Base-by-base conservation (phyloP, 139 green algal species). In the Marvania coccoides region DNA sequence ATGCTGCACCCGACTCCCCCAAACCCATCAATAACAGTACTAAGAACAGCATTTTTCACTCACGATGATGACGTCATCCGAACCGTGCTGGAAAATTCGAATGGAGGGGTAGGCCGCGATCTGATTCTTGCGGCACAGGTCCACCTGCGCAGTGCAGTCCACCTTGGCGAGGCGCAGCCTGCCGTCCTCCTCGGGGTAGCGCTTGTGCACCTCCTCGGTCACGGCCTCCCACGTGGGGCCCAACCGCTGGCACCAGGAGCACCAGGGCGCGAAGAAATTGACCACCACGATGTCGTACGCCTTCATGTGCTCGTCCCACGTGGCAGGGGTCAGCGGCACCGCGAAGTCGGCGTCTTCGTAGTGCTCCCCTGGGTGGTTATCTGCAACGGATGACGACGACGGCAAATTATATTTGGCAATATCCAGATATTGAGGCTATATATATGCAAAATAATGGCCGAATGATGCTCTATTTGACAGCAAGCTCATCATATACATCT, bases 261-360 rank as follows among this genome's bases (percentile, higher is more conserved):
- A 98, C 93, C 93, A 97, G 6, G 92, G 92, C 23, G 92, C 92
- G 56, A 85, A 96, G 75, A 96, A 98, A 79, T 98, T 97, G 26
- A 94, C 74, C 47, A 97, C 67, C 30, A 95, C 84, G 8, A 90
- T 81, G 15, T 85, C 81, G 63, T 90, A 89, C 9, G 67, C 61
- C 2, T 61, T 59, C n/a, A 88, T 46, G 6, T 69, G 76, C 5
- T 55, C 10, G 13, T 76, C 28, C 54, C 85, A 89, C 46, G 53
- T 82, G 0, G 69, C 69, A 15, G 62, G 47, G 34, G 39, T 60
- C 13, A 90, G 63, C 9, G 83, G 79, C 34, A 62, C 35, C 6
- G 65, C 65, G 30, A 88, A 47, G 64, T 92, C 81, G 6, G 83
- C 68, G 63, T 88, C 72, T 19, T 78, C 64, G 65, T 71, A 79